A percentile compares a stretch with the other conserved stretches of the same genome.
Conservation (phyloP, 441 rosid species). For the Adansonia madagascariensis region DNA sequence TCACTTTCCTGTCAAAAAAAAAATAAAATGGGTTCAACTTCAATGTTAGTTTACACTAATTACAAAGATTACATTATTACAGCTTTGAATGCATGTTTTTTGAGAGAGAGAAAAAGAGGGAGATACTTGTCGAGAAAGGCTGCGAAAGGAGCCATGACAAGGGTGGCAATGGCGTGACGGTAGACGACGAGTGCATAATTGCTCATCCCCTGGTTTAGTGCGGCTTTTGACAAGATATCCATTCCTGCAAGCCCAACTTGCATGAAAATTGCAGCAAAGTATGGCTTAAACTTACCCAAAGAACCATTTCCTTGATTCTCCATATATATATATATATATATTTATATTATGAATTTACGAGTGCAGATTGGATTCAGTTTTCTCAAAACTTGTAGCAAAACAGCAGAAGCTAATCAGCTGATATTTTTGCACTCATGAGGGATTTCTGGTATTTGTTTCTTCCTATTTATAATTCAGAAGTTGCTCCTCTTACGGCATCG, state of each 20-base stretch:
- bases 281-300: slow-evolving; percentile 59
- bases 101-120: slow-evolving; percentile 19
- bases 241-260: slow-evolving; percentile 90
- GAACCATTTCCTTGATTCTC: not conserved
- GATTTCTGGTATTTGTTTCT: not conserved
- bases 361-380: not conserved
- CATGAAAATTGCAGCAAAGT: slow-evolving; percentile 62
- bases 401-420: not conserved
- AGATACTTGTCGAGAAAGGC: slow-evolving; percentile 63
- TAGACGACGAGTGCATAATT: slow-evolving; percentile 81
- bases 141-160: slow-evolving; percentile 82
- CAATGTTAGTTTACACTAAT: not conserved
- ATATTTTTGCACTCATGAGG: not conserved
- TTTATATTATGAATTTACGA: not conserved
- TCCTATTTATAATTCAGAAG: slow-evolving; percentile 10
- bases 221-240: slow-evolving; percentile 82
- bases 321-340: not conserved
- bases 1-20: slow-evolving; percentile 57
- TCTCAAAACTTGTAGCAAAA: not conserved
- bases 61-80: slow-evolving; percentile 33
- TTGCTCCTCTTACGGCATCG: not conserved
- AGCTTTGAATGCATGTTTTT: not conserved
- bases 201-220: slow-evolving; percentile 83
- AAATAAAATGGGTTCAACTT: not conserved
- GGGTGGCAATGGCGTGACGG: slow-evolving; percentile 81